Base-by-base conservation (phyloP, 2,329 filamentous ascomycete genomes). In the Microdochium nivale region DNA sequence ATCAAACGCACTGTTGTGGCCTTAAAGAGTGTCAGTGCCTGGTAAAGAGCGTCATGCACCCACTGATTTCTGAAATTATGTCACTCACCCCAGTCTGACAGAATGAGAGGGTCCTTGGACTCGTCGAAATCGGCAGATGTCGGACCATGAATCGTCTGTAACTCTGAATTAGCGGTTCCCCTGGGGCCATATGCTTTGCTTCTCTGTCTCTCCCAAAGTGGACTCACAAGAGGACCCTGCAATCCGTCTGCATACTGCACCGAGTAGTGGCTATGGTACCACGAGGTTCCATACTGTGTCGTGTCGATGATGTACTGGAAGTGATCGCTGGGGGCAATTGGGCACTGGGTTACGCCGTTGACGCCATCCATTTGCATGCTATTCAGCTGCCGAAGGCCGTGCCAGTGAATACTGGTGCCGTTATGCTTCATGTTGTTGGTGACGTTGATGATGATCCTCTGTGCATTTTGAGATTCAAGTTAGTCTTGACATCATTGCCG, bases 21-120 rank as follows among this genome's bases (percentile, higher is more conserved):
- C 66, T 13, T n/a, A 62, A 60, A 47, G 58, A 53, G 47, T 75
- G 70, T 62, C 77, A 78, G 70, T 75, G 82, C 56, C 83, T 80
- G 8, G 69, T 72, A 40, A 83, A 67, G 5, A 73, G 70, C 7
- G 77, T 5, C 5, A 30, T 30, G 5, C 5, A 11, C 11, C 27
- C 27, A 30, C 11, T 30, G 27, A 30, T n/a, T n/a, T n/a, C n/a
- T n/a, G n/a, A n/a, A n/a, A n/a, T n/a, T n/a, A n/a, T n/a, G n/a
- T n/a, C n/a, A n/a, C 27, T 30, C 11, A 30, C 27, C 27, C 27
- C 27, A 30, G 27, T 30, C 27, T 30, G 27, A 5, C 27, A 30
- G 27, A 30, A 30, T 30, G 5, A 30, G 27, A 3, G 69, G 57
- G 10, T 78, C 78, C 0, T 80, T 68, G 56, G 81, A 79, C 48